Percentiles rank a stretch among this genome's conserved stretches.
phyloP scores from a whole-genome alignment of 257 asterid species.

The Rubia yunnanensis region DNA sequence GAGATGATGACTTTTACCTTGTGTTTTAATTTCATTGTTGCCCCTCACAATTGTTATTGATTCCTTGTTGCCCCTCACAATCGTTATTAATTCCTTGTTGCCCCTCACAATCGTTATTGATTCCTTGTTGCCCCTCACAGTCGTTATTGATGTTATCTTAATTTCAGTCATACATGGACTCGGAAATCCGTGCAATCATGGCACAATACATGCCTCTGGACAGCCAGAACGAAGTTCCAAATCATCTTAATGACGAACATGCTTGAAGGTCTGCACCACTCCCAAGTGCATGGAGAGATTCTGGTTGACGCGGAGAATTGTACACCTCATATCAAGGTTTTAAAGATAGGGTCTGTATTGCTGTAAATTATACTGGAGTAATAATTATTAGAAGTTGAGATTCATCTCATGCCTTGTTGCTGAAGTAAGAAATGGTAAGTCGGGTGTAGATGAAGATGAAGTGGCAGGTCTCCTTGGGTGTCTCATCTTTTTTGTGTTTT shows the following conservation, averaged over 20 bases:
- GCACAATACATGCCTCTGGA: slow-evolving; percentile 94
- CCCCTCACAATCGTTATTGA: background rate
- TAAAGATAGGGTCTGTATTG: slow-evolving; percentile 12
- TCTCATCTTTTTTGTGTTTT: background rate
- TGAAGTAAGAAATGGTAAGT: background rate
- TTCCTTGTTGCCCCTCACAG: background rate
- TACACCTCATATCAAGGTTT: slow-evolving; percentile 14
- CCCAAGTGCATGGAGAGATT: background rate
- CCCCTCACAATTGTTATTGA: background rate
- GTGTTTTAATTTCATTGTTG: background rate
- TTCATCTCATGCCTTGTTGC: background rate
- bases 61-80: background rate
- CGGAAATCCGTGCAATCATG: slow-evolving; percentile 93
- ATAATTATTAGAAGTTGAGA: slow-evolving; percentile 8
- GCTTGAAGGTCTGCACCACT: slow-evolving; percentile 30
- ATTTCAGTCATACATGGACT: slow-evolving; percentile 80
- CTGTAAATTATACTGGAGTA: slow-evolving; percentile 14
- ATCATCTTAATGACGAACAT: slow-evolving; percentile 42
- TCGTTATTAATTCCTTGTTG: background rate
- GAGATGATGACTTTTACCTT: background rate
- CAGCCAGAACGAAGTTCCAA: slow-evolving; percentile 64
- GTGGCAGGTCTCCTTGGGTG: slow-evolving; percentile 9
- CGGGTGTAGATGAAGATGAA: slow-evolving; percentile 8
- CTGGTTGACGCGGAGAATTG: slow-evolving; percentile 10
- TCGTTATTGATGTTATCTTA: slow-evolving; percentile 1